Evolutionary conservation across 2,329 filamentous ascomycete species (phyloP).

Genomic region (Cytospora leucostoma): DNA sequence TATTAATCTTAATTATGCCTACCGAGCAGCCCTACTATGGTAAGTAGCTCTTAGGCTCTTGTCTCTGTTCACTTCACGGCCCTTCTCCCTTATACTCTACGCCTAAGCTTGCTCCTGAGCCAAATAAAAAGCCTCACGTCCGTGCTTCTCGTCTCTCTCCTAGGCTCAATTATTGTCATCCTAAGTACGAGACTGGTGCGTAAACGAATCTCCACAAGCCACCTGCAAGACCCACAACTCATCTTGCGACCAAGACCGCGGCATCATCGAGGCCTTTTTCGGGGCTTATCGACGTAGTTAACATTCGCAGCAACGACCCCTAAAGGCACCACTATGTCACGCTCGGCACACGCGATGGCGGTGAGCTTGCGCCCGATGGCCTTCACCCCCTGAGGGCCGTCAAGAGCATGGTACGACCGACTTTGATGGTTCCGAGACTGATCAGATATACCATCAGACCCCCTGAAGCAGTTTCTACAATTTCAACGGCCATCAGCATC

Average conservation of each 20-base stretch:
- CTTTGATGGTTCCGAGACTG: too few relatives aligned
- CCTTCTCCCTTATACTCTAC: slow-evolving; percentile 25
- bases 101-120: slow-evolving; percentile 29
- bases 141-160: slow-evolving; percentile 49
- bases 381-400: background rate
- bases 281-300: slow-evolving; percentile 61
- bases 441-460: too few relatives aligned
- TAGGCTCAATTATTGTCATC: slow-evolving; percentile 62
- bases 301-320: slow-evolving; percentile 63
- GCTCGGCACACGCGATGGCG: slow-evolving; percentile 73
- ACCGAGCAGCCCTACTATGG: background rate
- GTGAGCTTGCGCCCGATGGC: slow-evolving; percentile 54
- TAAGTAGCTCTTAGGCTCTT: background rate
- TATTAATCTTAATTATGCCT: background rate
- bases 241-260: slow-evolving; percentile 58
- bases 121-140: slow-evolving; percentile 43
- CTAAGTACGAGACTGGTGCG: slow-evolving; percentile 50
- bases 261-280: slow-evolving; percentile 53
- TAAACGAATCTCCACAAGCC: slow-evolving; percentile 61
- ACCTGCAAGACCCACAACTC: slow-evolving; percentile 60
- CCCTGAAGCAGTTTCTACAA: too few relatives aligned
- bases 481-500: too few relatives aligned
- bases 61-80: background rate
- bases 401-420: too few relatives aligned
- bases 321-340: slow-evolving; percentile 60